Base-by-base conservation (phyloP, 2,329 filamentous ascomycete species). In the Sclerotinia spermophila region DNA sequence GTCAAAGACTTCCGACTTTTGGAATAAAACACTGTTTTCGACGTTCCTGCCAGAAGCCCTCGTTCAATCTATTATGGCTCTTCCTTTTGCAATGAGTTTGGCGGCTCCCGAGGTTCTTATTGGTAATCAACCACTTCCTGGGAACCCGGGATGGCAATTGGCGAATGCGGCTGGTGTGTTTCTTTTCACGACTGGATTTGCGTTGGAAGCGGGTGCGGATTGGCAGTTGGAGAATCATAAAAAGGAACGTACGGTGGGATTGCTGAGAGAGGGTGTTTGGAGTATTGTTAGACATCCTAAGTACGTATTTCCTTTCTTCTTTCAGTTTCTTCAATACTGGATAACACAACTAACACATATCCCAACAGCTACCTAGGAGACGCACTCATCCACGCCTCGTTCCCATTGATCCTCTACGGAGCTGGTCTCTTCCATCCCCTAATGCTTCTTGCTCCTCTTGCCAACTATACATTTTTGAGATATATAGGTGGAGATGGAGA, bases 201-300 rank as follows among this genome's bases (percentile, higher is more conserved):
- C 35, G 10, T 68, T 73, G 62, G 72, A 73, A n/a, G 72, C 59
- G 17, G 56, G 71, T n/a, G 72, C 70, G 19, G 72, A 73, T 62
- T 59, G 24, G 21, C 72, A 72, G 38, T 65, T 73, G 48, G 67
- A 68, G 38, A 45, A 19, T 33, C 67, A 72, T 35, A 66, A 66
- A 30, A 33, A 71, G 33, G 27, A 58, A 10, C 21, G 45, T 15
- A 69, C 42, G 13, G n/a, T 24, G 5, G 64, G 48, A 0, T 42
- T 73, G 15, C 38, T 72, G 27, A 69, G 40, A 17, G 70, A 71
- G 21, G 72, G 72, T 33, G 38, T 73, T 4, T 73, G 72, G 72
- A 73, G 72, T 38, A 70, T 72, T 48, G 72, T 73, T 21, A 48
- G 72, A 56, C 72, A 73, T 70, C 72, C 72, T 33, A 73, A 73